Evolutionary conservation across 2,329 filamentous ascomycete genomes (phyloP).

Genomic region (Aspergillus spinulosporus): DNA sequence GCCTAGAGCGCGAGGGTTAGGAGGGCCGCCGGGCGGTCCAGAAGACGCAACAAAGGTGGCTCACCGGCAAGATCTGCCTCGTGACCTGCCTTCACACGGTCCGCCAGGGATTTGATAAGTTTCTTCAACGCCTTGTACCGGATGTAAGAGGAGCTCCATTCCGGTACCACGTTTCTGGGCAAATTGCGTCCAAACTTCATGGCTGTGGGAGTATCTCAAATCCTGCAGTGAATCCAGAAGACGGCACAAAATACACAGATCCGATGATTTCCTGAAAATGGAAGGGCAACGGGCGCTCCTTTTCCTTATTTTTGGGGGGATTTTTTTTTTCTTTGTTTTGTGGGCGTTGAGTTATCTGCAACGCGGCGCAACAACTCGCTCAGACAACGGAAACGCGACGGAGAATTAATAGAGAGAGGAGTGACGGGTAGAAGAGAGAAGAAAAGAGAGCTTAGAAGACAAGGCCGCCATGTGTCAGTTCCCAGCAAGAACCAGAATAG

Average conservation of each 20-base stretch:
- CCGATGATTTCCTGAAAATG: too few relatives aligned
- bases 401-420: slow-evolving; percentile 11
- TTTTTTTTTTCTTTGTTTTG: not conserved
- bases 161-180: slow-evolving; percentile 51
- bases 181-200: slow-evolving; percentile 56
- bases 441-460: slow-evolving; percentile 15
- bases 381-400: slow-evolving; percentile 5
- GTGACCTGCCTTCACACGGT: slow-evolving; percentile 66
- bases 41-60: slow-evolving; percentile 35
- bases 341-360: not conserved
- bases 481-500: slow-evolving; percentile 11
- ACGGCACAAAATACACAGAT: not conserved
- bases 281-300: too few relatives aligned
- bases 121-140: slow-evolving; percentile 72
- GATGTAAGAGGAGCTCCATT: slow-evolving; percentile 54
- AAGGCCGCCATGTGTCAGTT: slow-evolving; percentile 26
- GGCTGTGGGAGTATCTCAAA: slow-evolving; percentile 20
- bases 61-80: slow-evolving; percentile 88
- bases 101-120: slow-evolving; percentile 77
- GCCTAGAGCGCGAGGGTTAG: slow-evolving; percentile 57
- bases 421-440: slow-evolving; percentile 13
- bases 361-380: not conserved
- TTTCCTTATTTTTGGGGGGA: not conserved
- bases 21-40: slow-evolving; percentile 19
- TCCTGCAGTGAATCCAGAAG: slow-evolving; percentile 2